phyloP scores from a whole-genome alignment of 2,329 filamentous ascomycete genomes.

The Tolypocladium ovalisporum region DNA sequence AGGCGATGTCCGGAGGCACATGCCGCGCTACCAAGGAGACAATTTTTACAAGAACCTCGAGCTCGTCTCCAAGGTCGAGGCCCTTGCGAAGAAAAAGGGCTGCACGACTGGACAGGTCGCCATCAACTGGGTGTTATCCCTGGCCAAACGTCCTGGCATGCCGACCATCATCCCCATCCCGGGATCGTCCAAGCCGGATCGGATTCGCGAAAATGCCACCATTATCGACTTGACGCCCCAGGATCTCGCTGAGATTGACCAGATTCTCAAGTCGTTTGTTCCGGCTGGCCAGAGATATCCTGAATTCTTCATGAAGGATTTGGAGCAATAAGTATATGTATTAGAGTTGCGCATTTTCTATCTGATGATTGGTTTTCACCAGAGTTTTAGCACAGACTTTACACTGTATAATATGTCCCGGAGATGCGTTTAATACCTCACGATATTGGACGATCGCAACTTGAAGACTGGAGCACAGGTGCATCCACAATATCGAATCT shows the following conservation, averaged over 20 bases:
- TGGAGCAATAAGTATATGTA: background rate
- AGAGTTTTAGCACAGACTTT: too few relatives aligned
- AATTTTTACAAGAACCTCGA: constrained; percentile 53
- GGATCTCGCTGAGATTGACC: constrained; percentile 40
- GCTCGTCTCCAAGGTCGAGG: constrained; percentile 45
- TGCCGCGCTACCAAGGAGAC: constrained; percentile 50
- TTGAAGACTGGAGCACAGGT: too few relatives aligned
- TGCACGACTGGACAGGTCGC: constrained; percentile 54
- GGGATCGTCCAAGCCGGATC: constrained; percentile 44
- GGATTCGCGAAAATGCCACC: constrained; percentile 51
- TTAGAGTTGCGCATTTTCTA: background rate
- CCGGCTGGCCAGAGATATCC: constrained; percentile 39
- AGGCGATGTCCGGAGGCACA: constrained; percentile 30
- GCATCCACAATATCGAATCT: too few relatives aligned
- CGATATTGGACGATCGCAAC: too few relatives aligned
- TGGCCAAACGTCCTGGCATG: constrained; percentile 40
- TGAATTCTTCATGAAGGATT: constrained; percentile 2
- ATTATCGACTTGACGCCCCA: constrained; percentile 35
- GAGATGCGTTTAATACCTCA: too few relatives aligned
- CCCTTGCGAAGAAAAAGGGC: constrained; percentile 47
- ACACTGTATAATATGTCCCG: too few relatives aligned
- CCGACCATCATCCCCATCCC: constrained; percentile 55
- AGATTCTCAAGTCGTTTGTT: constrained; percentile 35
- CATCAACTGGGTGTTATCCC: constrained; percentile 47
- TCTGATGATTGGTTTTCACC: background rate